A percentile compares a stretch with the other conserved stretches of the same genome.
These are phyloP conservation scores for Aspergillus persii DNA, from an alignment of 2,329 filamentous ascomycete genomes.

Conservation along the genomic window DNA sequence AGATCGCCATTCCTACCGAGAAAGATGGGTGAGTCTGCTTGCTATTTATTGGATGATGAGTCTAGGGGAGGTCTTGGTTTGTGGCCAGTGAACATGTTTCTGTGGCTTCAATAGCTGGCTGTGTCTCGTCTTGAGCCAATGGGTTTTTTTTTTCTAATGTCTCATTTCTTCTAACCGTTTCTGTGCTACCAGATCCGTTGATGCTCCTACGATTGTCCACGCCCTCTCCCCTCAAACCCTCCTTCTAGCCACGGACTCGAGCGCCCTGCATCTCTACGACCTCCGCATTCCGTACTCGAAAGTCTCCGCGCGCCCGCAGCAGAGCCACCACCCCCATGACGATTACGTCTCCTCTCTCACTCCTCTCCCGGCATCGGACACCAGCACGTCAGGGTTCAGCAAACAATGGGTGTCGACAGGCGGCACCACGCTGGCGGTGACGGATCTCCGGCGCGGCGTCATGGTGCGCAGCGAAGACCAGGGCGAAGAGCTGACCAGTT, in stretches of 20 bases:
- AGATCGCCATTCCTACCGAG: constrained; percentile 68
- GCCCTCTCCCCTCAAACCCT: constrained; percentile 83
- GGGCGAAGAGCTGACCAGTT: constrained; percentile 86
- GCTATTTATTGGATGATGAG: neutral
- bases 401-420: constrained; percentile 96
- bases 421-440: constrained; percentile 84
- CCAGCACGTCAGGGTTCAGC: constrained; percentile 81
- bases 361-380: constrained; percentile 73
- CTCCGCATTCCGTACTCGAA: constrained; percentile 60
- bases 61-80: neutral
- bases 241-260: constrained; percentile 86
- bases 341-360: constrained; percentile 91
- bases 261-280: constrained; percentile 84
- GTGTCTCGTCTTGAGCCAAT: too few relatives aligned
- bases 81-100: neutral
- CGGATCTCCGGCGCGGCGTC: constrained; percentile 82
- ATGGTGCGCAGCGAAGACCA: constrained; percentile 90
- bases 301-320: constrained; percentile 64
- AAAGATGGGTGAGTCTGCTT: constrained; percentile 39
- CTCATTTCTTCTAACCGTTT: constrained; percentile 5
- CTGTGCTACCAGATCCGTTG: constrained; percentile 49
- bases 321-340: constrained; percentile 81
- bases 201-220: constrained; percentile 78
- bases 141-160: neutral
- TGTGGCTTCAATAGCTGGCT: neutral